These are phyloP conservation scores for Globisporangium nunn DNA, from an alignment of 352 stramenopile genomes.

Conservation along the genomic window DNA sequence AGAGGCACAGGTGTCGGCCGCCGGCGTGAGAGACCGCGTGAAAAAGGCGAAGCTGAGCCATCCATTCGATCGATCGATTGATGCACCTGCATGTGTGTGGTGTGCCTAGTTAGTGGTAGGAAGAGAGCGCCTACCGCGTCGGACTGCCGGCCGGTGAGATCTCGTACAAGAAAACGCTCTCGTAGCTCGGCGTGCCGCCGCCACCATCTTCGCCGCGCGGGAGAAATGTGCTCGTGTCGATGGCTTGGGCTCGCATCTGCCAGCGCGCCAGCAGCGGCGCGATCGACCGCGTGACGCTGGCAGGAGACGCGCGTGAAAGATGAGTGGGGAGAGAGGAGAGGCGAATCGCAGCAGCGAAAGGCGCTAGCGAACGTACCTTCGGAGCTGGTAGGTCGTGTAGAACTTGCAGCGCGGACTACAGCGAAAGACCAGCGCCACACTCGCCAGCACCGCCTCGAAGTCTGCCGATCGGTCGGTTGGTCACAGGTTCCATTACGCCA, in stretches of 20 bases:
- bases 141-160: slow-evolving; percentile 9
- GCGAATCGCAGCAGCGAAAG: not conserved
- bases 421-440: slow-evolving; percentile 52
- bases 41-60: slow-evolving; percentile 79
- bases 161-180: slow-evolving; percentile 59
- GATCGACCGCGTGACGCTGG: slow-evolving; percentile 50
- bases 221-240: slow-evolving; percentile 30
- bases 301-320: not conserved
- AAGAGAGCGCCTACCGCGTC: no score
- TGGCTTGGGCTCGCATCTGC: slow-evolving; percentile 23
- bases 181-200: slow-evolving; percentile 14
- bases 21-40: slow-evolving; percentile 24
- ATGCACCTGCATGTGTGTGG: slow-evolving; percentile 1
- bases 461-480: slow-evolving; percentile 17
- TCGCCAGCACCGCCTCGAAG: slow-evolving; percentile 68
- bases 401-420: slow-evolving; percentile 34
- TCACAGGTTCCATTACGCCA: not conserved
- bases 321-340: no score
- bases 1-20: slow-evolving; percentile 8
- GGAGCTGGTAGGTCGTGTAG: slow-evolving; percentile 60
- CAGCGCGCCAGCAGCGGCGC: slow-evolving; percentile 45
- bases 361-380: slow-evolving; percentile 19
- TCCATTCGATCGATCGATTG: slow-evolving; percentile 1
- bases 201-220: slow-evolving; percentile 3
- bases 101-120: not conserved